A percentile compares a stretch with the other conserved stretches of the same genome.
phyloP scores from a whole-genome alignment of 257 asterid genomes.

The Solanum phureja region DNA sequence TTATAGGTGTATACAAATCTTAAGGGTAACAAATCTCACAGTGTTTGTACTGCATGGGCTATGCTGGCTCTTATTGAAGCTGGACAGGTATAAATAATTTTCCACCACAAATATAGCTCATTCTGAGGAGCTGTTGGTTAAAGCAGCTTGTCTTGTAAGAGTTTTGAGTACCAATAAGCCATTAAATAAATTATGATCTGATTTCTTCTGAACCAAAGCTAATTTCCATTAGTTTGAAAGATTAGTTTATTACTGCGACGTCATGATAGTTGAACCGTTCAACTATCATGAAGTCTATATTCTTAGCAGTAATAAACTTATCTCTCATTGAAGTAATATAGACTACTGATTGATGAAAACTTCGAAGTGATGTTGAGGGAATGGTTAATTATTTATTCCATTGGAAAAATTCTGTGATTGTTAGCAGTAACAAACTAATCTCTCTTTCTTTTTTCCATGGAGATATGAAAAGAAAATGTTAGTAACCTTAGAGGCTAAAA shows the following conservation, averaged over 20 bases:
- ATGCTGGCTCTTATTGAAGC: constrained; percentile 10
- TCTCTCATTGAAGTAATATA: too few relatives aligned
- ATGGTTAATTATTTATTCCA: not conserved
- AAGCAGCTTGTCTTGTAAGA: not conserved
- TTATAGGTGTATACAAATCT: not conserved
- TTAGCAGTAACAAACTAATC: too few relatives aligned
- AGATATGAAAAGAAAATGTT: too few relatives aligned
- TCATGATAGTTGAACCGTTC: not conserved
- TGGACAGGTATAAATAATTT: not conserved
- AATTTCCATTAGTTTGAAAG: not conserved
- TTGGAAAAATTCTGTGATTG: too few relatives aligned
- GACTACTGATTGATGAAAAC: not conserved
- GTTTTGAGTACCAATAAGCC: not conserved
- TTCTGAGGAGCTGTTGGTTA: not conserved
- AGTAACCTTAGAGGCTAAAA: too few relatives aligned
- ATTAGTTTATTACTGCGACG: not conserved
- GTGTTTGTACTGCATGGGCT: constrained; percentile 5
- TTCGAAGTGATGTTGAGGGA: not conserved
- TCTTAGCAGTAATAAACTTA: too few relatives aligned
- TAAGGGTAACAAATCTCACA: not conserved
- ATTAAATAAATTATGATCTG: not conserved
- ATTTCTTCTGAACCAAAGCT: not conserved
- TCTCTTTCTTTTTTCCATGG: too few relatives aligned
- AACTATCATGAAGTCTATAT: too few relatives aligned
- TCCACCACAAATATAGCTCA: not conserved